These are phyloP conservation scores for Canavalia gladiata DNA, from an alignment of 306 rosid genomes.

Conservation along the genomic window DNA sequence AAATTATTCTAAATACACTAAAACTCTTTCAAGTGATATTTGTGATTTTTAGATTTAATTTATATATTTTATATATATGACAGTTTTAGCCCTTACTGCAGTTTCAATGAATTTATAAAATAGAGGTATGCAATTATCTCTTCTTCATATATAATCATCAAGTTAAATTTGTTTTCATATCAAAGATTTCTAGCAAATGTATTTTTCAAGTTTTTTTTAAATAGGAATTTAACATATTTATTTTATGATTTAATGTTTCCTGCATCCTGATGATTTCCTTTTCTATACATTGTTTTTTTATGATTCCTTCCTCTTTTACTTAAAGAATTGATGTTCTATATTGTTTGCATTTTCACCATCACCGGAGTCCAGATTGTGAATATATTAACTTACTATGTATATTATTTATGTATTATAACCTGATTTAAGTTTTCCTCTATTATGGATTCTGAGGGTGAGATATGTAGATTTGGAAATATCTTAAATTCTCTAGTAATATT, in stretches of 20 bases:
- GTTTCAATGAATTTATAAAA: conserved; percentile 21
- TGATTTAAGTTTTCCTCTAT: conserved; percentile 73
- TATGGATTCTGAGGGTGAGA: conserved; percentile 72
- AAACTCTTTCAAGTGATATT: neutral
- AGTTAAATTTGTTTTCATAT: conserved; percentile 14
- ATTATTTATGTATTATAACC: conserved; percentile 30
- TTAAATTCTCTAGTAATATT: conserved; percentile 78
- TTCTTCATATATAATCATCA: neutral
- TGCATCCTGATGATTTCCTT: conserved; percentile 11
- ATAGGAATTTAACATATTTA: too few species aligned
- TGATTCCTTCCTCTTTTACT: conserved; percentile 24
- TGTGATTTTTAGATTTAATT: neutral
- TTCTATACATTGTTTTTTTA: neutral
- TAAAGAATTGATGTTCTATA: neutral
- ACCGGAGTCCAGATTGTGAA: conserved; percentile 17
- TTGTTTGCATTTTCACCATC: conserved; percentile 18
- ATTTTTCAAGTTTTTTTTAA: neutral
- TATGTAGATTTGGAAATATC: conserved; percentile 75
- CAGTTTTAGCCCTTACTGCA: conserved; percentile 12
- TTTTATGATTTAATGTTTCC: too few species aligned
- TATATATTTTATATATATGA: neutral
- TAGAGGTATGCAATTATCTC: neutral
- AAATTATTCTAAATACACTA: neutral
- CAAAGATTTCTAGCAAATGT: neutral
- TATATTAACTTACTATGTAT: conserved; percentile 9